phyloP scores from a whole-genome alignment of 306 rosid species.

The Ormosia emarginata region DNA sequence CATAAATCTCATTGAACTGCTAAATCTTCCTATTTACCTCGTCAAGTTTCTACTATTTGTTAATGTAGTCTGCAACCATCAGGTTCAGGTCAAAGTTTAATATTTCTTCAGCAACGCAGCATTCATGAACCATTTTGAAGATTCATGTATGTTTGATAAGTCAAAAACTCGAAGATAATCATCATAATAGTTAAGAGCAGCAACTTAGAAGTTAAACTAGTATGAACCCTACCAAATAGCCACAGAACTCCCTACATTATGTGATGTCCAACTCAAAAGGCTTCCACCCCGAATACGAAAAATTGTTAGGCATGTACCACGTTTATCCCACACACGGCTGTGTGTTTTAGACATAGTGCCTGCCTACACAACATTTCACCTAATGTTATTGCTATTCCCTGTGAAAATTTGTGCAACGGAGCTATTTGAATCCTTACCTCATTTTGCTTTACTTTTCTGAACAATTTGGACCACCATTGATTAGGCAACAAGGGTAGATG shows the following conservation, averaged over 20 bases:
- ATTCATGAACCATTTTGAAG: background rate
- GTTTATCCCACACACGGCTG: too few species aligned
- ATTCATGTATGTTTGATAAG: background rate
- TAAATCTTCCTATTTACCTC: too few species aligned
- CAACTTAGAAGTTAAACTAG: too few species aligned
- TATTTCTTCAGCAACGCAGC: background rate
- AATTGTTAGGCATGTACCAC: too few species aligned
- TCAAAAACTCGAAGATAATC: background rate
- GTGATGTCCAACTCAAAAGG: too few species aligned
- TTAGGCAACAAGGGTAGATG: background rate
- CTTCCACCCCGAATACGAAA: too few species aligned
- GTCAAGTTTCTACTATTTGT: background rate
- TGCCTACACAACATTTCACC: background rate
- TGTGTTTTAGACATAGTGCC: too few species aligned
- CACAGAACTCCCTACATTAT: too few species aligned
- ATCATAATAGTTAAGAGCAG: too few species aligned
- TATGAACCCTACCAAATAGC: too few species aligned
- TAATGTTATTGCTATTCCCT: background rate
- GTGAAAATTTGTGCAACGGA: background rate
- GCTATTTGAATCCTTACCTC: background rate
- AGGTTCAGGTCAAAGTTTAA: background rate
- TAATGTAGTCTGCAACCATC: background rate
- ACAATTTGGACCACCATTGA: background rate
- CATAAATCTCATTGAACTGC: background rate
- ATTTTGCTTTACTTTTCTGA: background rate